A percentile compares a stretch with the other conserved stretches of the same genome.
phyloP scores from a whole-genome alignment of 768 basidiomycete species.

The Hygrocybe coccinea region DNA sequence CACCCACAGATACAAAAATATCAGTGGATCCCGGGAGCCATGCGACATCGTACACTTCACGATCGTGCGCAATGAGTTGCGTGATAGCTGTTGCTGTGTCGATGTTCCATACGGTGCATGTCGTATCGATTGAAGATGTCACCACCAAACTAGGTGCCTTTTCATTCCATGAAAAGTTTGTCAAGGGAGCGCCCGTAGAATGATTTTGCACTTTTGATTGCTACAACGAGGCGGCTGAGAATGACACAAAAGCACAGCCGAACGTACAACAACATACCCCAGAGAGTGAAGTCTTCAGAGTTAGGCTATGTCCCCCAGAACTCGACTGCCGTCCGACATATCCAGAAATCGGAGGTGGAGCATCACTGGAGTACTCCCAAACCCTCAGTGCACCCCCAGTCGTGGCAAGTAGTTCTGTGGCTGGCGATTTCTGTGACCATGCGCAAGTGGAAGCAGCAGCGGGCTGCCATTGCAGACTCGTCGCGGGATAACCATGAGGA shows the following conservation, averaged over 20 bases:
- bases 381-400: constrained; percentile 91
- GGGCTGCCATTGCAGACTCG: constrained; percentile 92
- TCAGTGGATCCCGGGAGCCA: constrained; percentile 96
- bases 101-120: constrained; percentile 99
- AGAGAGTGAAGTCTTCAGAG: constrained; percentile 71
- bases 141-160: constrained; percentile 87
- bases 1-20: constrained; percentile 97
- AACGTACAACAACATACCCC: constrained; percentile 52
- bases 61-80: constrained; percentile 95
- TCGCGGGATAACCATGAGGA: constrained; percentile 88
- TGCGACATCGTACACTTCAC: constrained; percentile 95
- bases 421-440: constrained; percentile 64
- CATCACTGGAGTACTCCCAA: constrained; percentile 82
- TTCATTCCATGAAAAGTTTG: constrained; percentile 97
- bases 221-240: constrained; percentile 26
- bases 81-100: constrained; percentile 90
- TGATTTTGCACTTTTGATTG: constrained; percentile 89
- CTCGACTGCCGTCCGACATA: constrained; percentile 68
- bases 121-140: constrained; percentile 97
- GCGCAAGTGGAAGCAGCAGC: constrained; percentile 53
- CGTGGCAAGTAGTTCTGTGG: constrained; percentile 83
- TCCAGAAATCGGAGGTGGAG: constrained; percentile 46
- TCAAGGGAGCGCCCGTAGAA: constrained; percentile 82
- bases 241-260: neutral
- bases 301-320: constrained; percentile 56